Evolutionary conservation across 495 filamentous ascomycete genomes (phyloP), one percentile per base, ranked within the genome.

Genomic region (Clavariopsis aquatica): DNA sequence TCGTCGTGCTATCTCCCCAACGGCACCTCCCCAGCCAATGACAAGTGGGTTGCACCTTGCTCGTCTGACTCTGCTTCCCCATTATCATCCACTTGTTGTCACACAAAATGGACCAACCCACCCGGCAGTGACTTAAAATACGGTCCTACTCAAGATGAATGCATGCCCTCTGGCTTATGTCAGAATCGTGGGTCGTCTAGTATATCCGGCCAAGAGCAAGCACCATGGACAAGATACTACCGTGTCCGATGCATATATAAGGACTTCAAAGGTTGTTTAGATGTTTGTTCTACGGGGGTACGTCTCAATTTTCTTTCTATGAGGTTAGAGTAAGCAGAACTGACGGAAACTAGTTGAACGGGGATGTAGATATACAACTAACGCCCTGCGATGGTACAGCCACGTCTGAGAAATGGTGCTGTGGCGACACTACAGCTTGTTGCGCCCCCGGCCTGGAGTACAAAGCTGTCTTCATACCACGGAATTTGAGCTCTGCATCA

Each of bases 81-180:
- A 12, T 12, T 61, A 10, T 27, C n/a, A 26, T 38, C 7, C 6
- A 61, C 22, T 15, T 61, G 47, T 22, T 61, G 57, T 47, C 38
- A 46, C 17, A 38, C 43, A 7, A 52, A 61, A 20, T 47, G 57
- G 28, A 22, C 9, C 4, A 61, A 61, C 27, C 57, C 57, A 22
- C 28, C 57, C 24, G 57, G 57, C 27, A 47, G 46, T 9, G 57
- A 61, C 20, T 15, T 61, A 6, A 52, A 34, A 6, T 26, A 38
- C 47, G 57, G 57, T 12, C 12, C 43, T 3, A 61, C 57, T 26
- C 1, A 20, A 26, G 57, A 61, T 29, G 47, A 51, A 52, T 61
- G 57, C 57, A 17, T 61, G 43, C 46, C 57, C 3, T 49, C 47
- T 29, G 57, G 57, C 8, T n/a, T 61, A 5, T 61, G 57, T 29